Evolutionary conservation across 2,329 filamentous ascomycete genomes (phyloP).

Genomic region (Diplodia seriata): DNA sequence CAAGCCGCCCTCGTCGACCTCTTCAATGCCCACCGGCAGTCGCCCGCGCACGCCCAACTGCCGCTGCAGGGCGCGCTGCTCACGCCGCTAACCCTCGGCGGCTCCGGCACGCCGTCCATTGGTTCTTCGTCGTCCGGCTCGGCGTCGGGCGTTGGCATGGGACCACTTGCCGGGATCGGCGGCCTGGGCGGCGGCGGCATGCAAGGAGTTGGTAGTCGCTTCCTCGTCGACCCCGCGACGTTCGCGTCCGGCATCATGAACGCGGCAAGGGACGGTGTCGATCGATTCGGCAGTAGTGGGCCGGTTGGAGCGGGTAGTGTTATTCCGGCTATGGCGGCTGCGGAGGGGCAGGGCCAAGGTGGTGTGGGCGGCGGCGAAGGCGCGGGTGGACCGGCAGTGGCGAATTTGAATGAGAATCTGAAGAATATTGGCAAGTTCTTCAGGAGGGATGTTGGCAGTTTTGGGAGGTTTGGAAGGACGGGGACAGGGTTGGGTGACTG

Average conservation of each 20-base stretch:
- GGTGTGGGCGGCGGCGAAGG: constrained; percentile 42
- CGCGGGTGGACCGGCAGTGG: constrained; percentile 57
- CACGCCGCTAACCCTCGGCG: constrained; percentile 46
- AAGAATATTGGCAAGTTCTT: constrained; percentile 98
- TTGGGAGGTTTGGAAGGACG: constrained; percentile 47
- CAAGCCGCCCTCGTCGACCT: constrained; percentile 84
- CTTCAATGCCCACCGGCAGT: constrained; percentile 83
- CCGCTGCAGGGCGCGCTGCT: constrained; percentile 46
- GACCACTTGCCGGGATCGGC: constrained; percentile 52
- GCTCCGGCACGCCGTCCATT: constrained; percentile 45
- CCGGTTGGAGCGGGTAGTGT: constrained; percentile 43
- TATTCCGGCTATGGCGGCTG: constrained; percentile 38
- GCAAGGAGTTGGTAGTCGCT: constrained; percentile 56
- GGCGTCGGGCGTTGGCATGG: constrained; percentile 55
- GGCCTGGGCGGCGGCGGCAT: constrained; percentile 41
- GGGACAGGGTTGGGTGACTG: constrained; percentile 21
- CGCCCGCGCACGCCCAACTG: constrained; percentile 70
- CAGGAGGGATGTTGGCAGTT: constrained; percentile 75
- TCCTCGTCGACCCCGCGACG: constrained; percentile 72
- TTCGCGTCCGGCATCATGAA: constrained; percentile 89
- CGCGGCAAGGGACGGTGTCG: constrained; percentile 82
- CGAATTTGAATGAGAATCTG: constrained; percentile 88
- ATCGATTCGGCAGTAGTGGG: constrained; percentile 67
- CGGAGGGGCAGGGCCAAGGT: constrained; percentile 38
- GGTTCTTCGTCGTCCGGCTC: constrained; percentile 46